Conservation (phyloP, 768 basidiomycete species). For the Tricholomella constricta region DNA sequence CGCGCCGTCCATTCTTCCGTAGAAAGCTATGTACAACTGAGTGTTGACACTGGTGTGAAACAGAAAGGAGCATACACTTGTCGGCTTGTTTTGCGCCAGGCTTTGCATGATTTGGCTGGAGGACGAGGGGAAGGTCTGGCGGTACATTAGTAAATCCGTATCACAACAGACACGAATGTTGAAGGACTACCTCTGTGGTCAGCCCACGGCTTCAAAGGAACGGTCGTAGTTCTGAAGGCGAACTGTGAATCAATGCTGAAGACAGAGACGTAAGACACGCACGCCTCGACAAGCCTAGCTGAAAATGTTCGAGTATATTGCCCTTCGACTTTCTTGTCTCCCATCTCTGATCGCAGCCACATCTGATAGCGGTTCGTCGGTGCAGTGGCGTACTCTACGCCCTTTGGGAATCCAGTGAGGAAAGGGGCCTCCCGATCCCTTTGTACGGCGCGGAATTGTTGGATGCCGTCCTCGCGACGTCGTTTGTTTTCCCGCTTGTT, state of each 20-base stretch:
- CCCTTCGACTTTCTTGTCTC: slow-evolving; percentile 40
- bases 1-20: slow-evolving; percentile 55
- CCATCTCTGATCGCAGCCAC: slow-evolving; percentile 33
- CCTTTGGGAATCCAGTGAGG: slow-evolving; percentile 50
- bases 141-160: not conserved
- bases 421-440: slow-evolving; percentile 9
- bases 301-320: slow-evolving; percentile 58
- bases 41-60: not conserved
- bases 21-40: slow-evolving; percentile 41
- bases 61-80: slow-evolving; percentile 24
- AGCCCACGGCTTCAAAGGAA: slow-evolving; percentile 54
- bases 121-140: slow-evolving; percentile 43
- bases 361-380: slow-evolving; percentile 51
- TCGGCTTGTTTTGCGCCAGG: slow-evolving; percentile 24
- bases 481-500: slow-evolving; percentile 34
- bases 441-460: slow-evolving; percentile 42
- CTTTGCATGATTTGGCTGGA: slow-evolving; percentile 38
- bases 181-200: slow-evolving; percentile 47
- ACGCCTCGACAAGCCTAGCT: slow-evolving; percentile 53
- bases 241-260: not conserved
- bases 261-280: slow-evolving; percentile 17
- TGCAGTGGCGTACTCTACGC: slow-evolving; percentile 39
- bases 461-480: slow-evolving; percentile 46
- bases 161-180: not conserved
- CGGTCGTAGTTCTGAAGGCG: slow-evolving; percentile 45